Percentiles rank a stretch among this genome's conserved stretches.
Conservation (phyloP, 768 basidiomycete species). For the Xerocomellus amylosporus region DNA sequence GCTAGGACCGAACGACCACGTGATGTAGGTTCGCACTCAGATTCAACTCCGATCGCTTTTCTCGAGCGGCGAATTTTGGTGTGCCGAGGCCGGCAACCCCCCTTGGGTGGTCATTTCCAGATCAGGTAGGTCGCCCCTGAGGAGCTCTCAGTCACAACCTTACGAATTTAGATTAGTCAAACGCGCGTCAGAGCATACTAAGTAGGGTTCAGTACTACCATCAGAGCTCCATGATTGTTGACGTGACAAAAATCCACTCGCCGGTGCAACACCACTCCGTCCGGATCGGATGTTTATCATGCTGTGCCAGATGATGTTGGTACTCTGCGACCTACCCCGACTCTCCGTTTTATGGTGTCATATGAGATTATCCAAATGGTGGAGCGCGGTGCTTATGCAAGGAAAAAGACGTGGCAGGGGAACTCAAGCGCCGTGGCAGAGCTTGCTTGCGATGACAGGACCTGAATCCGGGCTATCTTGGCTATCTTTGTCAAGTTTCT, state of each 20-base stretch:
- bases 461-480: not conserved
- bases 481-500: constrained; percentile 13
- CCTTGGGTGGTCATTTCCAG: too few species aligned
- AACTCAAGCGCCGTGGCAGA: not conserved
- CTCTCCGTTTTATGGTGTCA: not conserved
- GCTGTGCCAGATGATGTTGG: not conserved
- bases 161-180: not conserved
- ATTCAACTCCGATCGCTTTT: too few species aligned
- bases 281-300: not conserved
- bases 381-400: not conserved
- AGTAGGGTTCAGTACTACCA: not conserved
- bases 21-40: too few species aligned
- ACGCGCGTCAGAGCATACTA: not conserved
- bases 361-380: not conserved
- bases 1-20: too few species aligned
- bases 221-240: not conserved
- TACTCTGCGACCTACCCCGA: not conserved
- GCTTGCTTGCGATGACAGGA: not conserved
- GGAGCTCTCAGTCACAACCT: not conserved
- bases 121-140: too few species aligned
- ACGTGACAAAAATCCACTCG: not conserved
- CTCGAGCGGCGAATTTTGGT: too few species aligned
- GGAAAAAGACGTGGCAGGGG: not conserved
- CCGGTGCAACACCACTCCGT: not conserved
- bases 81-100: too few species aligned